Base-by-base conservation (phyloP, 169 alveolate species). In the Plasmodium malariae region DNA sequence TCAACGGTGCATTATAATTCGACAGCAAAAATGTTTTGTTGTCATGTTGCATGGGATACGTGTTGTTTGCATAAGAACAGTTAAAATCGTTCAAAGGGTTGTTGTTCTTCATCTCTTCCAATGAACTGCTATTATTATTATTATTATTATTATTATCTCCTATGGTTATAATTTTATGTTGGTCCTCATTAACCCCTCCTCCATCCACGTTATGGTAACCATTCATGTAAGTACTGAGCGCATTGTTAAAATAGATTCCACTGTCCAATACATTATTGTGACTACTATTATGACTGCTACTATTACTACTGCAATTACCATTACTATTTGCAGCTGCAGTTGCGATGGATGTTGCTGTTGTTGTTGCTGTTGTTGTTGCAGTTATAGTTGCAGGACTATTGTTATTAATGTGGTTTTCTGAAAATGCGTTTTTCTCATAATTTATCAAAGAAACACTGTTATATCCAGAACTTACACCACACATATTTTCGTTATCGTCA, bases 71-170 rank as follows among this genome's bases (percentile, higher is more conserved):
- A 12, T 36, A 65, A 11, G n/a, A 9, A 65, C 36, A 14, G 36
- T 65, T 65, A 37, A n/a, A 65, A 37, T 65, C 54, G 36, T 37
- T 37, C 57, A 65, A 34, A n/a, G 19, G 60, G 30, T 32, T 37
- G 21, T n/a, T n/a, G 3, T 62, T 9, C 6, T n/a, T 49, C 14
- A 55, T 17, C 21, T 55, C 21, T 17, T 55, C 30, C 21, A 9
- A 24, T 55, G 28, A 68, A 26, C 11, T 40, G 12, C n/a, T n/a
- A n/a, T n/a, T n/a, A n/a, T n/a, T n/a, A n/a, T n/a, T n/a, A n/a
- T n/a, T n/a, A n/a, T n/a, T n/a, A n/a, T n/a, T n/a, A n/a, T n/a
- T n/a, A n/a, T n/a, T n/a, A n/a, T 68, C 60, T 24, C 36, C 36
- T 26, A 12, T 36, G 28, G n/a, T 68, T 17, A 55, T 17, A 55